Base-by-base conservation (phyloP, 2,329 filamentous ascomycete genomes). In the Colletotrichum sp. region DNA sequence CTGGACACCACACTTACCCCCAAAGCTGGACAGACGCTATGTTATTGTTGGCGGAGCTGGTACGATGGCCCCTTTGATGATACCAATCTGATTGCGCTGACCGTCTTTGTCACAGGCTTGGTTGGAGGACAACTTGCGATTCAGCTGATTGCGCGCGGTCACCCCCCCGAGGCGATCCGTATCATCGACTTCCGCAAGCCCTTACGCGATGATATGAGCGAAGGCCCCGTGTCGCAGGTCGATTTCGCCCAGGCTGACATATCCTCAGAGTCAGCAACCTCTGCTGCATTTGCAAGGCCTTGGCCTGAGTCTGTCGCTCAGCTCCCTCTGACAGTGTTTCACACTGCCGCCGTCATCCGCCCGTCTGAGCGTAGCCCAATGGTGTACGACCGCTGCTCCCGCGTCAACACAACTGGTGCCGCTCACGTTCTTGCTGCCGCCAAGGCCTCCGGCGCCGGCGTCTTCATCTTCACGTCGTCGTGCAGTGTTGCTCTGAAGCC, bases 261-360 rank as follows among this genome's bases (percentile, higher is more conserved):
- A 78, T 86, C 88, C 5, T 88, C 89, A 21, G 80, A 82, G 24
- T 77, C 82, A 5, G 86, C 86, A 3, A 87, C 89, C 1, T 76
- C 82, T 8, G 83, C 82, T 1, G 89, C 89, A 18, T 91, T 92
- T 72, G 80, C 82, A 8, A 82, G 83, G 26, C 83, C 87, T 7
- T 92, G 90, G 90, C 83, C 85, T 4, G 65, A 80, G 4, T 80
- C 81, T 2, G 83, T 86, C 7, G 83, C 86, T 7, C 63, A 81
- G 6, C 83, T 88, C 5, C 89, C 90, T 2, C 82, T 92, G 28
- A 91, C 90, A 1, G 90, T 92, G 16, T 91, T 90, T 79, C 90
- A 92, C 82, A 91, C 88, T 1, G 90, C 90, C 4, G 90, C 90
- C 2, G 84, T 87, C 7, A 91, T 92, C 74, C 84, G 89, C 13